A percentile compares a stretch with the other conserved stretches of the same genome.
These are phyloP conservation scores for Ballota nigra DNA, from an alignment of 257 asterid species.

Conservation along the genomic window DNA sequence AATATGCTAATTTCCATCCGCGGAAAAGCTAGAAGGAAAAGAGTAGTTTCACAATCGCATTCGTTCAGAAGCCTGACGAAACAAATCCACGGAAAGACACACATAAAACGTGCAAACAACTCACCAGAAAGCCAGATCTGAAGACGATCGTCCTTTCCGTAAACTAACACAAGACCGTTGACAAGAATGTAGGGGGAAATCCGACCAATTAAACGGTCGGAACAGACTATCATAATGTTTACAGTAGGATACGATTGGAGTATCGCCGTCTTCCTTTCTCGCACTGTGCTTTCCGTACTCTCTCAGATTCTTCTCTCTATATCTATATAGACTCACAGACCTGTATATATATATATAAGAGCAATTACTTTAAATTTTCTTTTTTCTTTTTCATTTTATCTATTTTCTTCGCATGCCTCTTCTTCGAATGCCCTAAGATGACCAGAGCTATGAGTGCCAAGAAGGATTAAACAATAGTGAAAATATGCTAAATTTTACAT, in stretches of 20 bases:
- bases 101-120: constrained; percentile 25
- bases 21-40: neutral
- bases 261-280: constrained; percentile 22
- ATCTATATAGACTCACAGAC: neutral
- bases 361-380: neutral
- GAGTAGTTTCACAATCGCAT: constrained; percentile 7
- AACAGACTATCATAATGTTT: constrained; percentile 24
- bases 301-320: constrained; percentile 16
- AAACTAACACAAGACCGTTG: constrained; percentile 24
- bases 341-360: constrained; percentile 19
- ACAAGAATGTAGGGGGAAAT: constrained; percentile 26
- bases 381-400: neutral
- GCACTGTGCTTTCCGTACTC: constrained; percentile 22
- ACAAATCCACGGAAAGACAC: neutral
- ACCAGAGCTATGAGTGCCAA: constrained; percentile 17
- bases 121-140: constrained; percentile 77
- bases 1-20: constrained; percentile 6
- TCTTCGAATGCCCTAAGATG: constrained; percentile 20
- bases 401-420: no score
- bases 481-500: no score
- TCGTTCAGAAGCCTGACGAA: neutral
- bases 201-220: constrained; percentile 42
- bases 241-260: constrained; percentile 38
- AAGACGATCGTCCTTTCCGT: constrained; percentile 25
- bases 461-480: no score